Base-by-base conservation (phyloP, 2,329 filamentous ascomycete species). In the Ceratocystis harringtonii region DNA sequence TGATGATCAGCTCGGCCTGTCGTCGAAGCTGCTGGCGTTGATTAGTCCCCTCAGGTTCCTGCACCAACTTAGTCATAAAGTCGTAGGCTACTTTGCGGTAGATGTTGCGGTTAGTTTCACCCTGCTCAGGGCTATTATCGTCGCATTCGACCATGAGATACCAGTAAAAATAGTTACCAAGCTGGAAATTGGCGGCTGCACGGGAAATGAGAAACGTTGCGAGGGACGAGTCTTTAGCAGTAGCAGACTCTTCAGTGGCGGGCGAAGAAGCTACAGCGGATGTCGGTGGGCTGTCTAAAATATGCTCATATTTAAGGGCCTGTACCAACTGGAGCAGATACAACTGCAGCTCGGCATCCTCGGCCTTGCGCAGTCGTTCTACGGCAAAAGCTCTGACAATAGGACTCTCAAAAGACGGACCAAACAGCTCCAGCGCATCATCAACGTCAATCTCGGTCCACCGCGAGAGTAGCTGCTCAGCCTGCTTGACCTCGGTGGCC, bases 391-490 rank as follows among this genome's bases (percentile, higher is more conserved):
- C 89, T 68, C 94, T 85, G 25, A 99, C 92, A 0, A 88, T 85
- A 1, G 86, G 81, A 70, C 95, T 95, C 72, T 95, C 89, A 69
- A 97, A 95, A 0, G 88, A 91, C 8, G 94, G 92, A 0, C 94
- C 94, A 1, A 99, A 84, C 10, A 99, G 80, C 74, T 99, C 94
- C 57, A 99, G 81, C 19, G 92, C 94, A 77, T 97, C 94, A 71
- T 99, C 95, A 4, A 99, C 87, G 72, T 97, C 94, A 67, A 99
- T 96, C 69, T 95, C 90, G 0, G 89, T 95, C 94, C 94, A 99
- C 70, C 92, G 92, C 0, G 88, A 85, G 19, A 99, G 81, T 3
- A 99, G 84, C 68, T 95, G 90, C 28, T 94, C 89, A 5, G 92
- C 92, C 76, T 96, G 91, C 67, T 89, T 87, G 3, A 89, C 86